These are phyloP conservation scores for Arachis hypogaea DNA, from an alignment of 306 rosid species.

Conservation along the genomic window DNA sequence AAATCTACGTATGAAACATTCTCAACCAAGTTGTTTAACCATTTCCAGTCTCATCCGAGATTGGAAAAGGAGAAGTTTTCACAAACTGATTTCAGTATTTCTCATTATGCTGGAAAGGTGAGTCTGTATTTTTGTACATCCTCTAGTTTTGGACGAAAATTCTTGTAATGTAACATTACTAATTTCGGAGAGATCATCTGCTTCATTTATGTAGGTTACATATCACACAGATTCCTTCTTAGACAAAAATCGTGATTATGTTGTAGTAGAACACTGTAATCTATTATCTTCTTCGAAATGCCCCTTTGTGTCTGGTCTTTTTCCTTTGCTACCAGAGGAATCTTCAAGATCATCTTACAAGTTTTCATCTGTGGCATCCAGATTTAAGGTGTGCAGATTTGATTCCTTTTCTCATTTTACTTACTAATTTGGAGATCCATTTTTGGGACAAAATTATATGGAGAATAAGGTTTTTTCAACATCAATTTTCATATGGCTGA, in stretches of 20 bases:
- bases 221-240: conserved; percentile 88
- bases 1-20: conserved; percentile 90
- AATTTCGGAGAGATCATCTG: conserved; percentile 23
- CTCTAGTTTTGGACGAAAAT: conserved; percentile 22
- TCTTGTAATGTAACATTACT: conserved; percentile 16
- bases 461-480: conserved; percentile 25
- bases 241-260: conserved; percentile 97
- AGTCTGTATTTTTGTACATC: conserved; percentile 32
- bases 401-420: conserved; percentile 2
- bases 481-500: conserved; percentile 37
- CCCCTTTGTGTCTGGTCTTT: conserved; percentile 77
- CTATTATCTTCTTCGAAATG: conserved; percentile 84
- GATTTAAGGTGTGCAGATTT: conserved; percentile 80
- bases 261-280: conserved; percentile 91
- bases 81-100: conserved; percentile 83
- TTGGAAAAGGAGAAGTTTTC: conserved; percentile 87
- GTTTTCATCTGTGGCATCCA: conserved; percentile 91
- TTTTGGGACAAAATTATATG: conserved; percentile 11
- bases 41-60: conserved; percentile 72
- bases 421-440: conserved; percentile 3
- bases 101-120: conserved; percentile 99
- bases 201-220: conserved; percentile 67
- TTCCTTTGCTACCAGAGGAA: conserved; percentile 71
- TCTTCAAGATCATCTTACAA: conserved; percentile 93
- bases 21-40: conserved; percentile 92